Base-by-base conservation (phyloP, 371 early-diverging fungal species). In the Choanephora cucurbitarum region DNA sequence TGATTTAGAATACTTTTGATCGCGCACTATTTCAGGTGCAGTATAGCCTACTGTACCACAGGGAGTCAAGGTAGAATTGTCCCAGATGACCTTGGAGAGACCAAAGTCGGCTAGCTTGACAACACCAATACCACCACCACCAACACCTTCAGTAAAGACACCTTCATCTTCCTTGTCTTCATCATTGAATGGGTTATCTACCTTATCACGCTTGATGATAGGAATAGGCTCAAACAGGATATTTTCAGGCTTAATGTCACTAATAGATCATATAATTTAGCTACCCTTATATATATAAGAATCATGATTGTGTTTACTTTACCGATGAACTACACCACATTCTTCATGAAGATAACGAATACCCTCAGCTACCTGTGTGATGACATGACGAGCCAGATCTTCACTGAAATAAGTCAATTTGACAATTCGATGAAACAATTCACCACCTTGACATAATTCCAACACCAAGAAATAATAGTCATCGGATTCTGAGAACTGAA, bases 231-330 rank as follows among this genome's bases (percentile, higher is more conserved):
- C 80, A 55, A 81, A 87, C 9, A 93, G 67, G 45, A 94, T 87
- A 66, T 94, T 95, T 60, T 95, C 96, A 31, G 90, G 89, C 71
- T 94, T 95, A 59, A 93, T 86, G 67, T 94, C 96, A 50, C 92
- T 85, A 65, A 80, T n/a, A n/a, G n/a, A n/a, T n/a, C n/a, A n/a
- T n/a, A n/a, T n/a, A n/a, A n/a, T n/a, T n/a, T n/a, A n/a, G n/a
- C n/a, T n/a, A n/a, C n/a, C n/a, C n/a, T n/a, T n/a, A n/a, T n/a
- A n/a, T n/a, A n/a, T n/a, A 87, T 11, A 81, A 78, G 24, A 85
- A 70, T 45, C 70, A 55, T 33, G 52, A 64, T 61, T 74, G 74
- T 57, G 65, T 67, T 19, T 28, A 28, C 3, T 7, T 28, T 28
- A 28, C 79, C 97, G 87, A 65, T 97, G 97, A 3, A 94, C 92